Evolutionary conservation across 768 basidiomycete genomes (phyloP).

Genomic region (Lactarius akahatsu): DNA sequence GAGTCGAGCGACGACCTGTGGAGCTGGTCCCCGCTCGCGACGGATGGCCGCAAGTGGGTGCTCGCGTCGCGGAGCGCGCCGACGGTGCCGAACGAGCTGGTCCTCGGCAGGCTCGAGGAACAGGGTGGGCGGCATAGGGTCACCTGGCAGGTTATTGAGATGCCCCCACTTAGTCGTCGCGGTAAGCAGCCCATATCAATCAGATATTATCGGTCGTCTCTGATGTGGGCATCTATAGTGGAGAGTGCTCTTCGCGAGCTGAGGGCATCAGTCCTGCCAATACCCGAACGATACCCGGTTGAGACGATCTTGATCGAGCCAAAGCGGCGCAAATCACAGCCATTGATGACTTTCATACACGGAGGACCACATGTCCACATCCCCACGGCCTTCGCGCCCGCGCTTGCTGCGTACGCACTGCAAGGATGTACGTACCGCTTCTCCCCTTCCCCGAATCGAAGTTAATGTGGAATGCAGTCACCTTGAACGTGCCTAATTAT

Average conservation of each 20-base stretch:
- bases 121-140: conserved; percentile 13
- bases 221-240: conserved; percentile 8
- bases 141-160: conserved; percentile 26
- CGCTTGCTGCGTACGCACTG: conserved; percentile 25
- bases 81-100: conserved; percentile 26
- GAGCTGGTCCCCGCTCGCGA: conserved; percentile 30
- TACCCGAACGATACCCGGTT: conserved; percentile 26
- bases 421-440: conserved; percentile 31
- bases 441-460: neutral
- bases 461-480: conserved; percentile 24
- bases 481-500: conserved; percentile 36
- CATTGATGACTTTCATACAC: conserved; percentile 32
- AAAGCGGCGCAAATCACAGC: conserved; percentile 13
- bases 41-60: conserved; percentile 24
- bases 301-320: conserved; percentile 28
- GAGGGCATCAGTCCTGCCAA: conserved; percentile 15
- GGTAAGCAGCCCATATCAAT: conserved; percentile 15
- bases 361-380: conserved; percentile 36
- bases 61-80: conserved; percentile 29
- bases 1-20: conserved; percentile 25
- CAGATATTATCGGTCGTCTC: neutral
- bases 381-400: conserved; percentile 29
- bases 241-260: conserved; percentile 22
- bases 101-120: conserved; percentile 30
- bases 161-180: conserved; percentile 18